phyloP scores from a whole-genome alignment of 202 grass and related monocot genomes.

The Setaria italica region DNA sequence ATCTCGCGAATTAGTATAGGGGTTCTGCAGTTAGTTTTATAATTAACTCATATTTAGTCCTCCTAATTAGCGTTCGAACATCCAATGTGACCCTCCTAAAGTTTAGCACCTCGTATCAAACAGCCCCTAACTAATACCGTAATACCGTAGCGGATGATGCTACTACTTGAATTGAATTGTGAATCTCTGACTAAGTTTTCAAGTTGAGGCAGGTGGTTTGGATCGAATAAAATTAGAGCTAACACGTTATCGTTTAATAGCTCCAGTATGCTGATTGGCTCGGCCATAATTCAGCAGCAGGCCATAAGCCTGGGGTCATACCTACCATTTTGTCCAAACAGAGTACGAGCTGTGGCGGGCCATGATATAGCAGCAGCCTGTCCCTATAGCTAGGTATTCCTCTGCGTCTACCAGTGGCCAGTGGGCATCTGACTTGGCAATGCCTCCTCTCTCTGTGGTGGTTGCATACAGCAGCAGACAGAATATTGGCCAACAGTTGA shows the following conservation, averaged over 20 bases:
- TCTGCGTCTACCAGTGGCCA: not conserved
- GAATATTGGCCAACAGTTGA: constrained; percentile 12
- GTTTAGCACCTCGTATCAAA: no score
- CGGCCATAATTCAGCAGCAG: not conserved
- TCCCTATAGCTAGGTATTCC: not conserved
- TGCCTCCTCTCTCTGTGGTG: no score
- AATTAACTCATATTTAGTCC: no score
- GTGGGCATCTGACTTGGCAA: no score
- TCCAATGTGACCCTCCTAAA: no score
- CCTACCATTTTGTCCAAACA: constrained; percentile 28
- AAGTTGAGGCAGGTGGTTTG: not conserved
- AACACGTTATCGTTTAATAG: not conserved
- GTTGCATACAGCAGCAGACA: constrained; percentile 1
- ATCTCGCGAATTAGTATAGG: no score
- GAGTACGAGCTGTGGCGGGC: not conserved
- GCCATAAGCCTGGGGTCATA: not conserved
- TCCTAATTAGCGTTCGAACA: no score
- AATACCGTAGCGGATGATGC: no score
- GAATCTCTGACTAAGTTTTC: not conserved
- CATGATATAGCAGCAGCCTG: not conserved
- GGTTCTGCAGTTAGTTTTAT: no score
- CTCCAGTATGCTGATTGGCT: not conserved
- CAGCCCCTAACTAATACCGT: no score
- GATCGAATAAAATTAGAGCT: not conserved
- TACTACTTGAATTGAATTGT: no score